A percentile compares a stretch with the other conserved stretches of the same genome.
Evolutionary conservation across 2,329 filamentous ascomycete species (phyloP).

Genomic region (Alternaria triticimaculans): DNA sequence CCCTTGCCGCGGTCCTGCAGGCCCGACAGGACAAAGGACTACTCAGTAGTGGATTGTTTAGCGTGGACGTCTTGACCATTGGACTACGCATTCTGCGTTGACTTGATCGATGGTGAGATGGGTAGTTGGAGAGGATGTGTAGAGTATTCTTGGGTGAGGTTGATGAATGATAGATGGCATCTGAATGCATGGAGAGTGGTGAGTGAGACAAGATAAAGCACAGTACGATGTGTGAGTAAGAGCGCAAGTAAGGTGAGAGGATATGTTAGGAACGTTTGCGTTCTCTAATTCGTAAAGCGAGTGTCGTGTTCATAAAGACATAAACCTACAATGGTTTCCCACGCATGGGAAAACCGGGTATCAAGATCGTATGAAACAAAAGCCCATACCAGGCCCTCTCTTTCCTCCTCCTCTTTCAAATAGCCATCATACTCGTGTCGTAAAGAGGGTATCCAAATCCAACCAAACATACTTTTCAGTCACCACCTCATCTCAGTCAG

Average conservation of each 20-base stretch:
- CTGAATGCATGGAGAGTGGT: background rate
- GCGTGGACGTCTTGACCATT: background rate
- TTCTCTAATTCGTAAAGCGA: background rate
- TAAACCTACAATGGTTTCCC: background rate
- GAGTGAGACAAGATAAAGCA: background rate
- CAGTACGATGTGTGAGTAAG: background rate
- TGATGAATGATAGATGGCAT: background rate
- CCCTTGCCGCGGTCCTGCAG: no score
- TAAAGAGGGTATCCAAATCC: background rate
- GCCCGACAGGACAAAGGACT: no score
- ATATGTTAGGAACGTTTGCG: background rate
- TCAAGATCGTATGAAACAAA: slow-evolving; percentile 23
- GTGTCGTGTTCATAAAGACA: slow-evolving; percentile 1
- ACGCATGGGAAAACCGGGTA: slow-evolving; percentile 26
- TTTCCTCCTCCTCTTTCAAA: background rate
- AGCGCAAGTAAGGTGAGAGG: background rate
- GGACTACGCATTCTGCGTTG: background rate
- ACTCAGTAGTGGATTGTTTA: no score
- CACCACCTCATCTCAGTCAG: background rate
- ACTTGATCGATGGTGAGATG: background rate
- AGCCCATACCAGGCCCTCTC: background rate
- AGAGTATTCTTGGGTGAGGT: background rate
- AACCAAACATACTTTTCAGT: background rate
- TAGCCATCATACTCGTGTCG: background rate
- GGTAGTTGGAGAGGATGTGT: background rate